Evolutionary conservation across 108 stramenopile genomes (phyloP), one percentile per base, ranked within the genome.

Genomic region (Fragilariopsis cylindrus): DNA sequence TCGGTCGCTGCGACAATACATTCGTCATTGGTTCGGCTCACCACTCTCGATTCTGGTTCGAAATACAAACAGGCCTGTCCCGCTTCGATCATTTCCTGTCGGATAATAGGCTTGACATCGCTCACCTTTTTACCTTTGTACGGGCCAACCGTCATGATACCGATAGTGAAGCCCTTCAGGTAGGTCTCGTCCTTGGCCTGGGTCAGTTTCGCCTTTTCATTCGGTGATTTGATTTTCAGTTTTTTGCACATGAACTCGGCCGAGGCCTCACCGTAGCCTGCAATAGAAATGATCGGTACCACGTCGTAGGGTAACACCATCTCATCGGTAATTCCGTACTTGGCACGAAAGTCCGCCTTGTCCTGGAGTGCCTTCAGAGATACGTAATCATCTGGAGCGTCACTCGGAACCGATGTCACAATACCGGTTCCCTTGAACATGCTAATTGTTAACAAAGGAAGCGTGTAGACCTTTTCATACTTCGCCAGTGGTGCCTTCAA

Each of bases 371-470:
- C 95, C 58, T 95, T 87, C 16, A 99, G 88, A 9, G 96, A 90
- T 4, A 96, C 96, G 73, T 97, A 99, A 87, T 99, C 99, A 77
- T 98, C 99, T 4, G 99, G 97, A 18, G 98, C 97, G 76, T 99
- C 98, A 65, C 94, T 96, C n/a, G 99, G 99, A 50, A 99, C 99
- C 13, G 92, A 93, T 2, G 99, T 99, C 46, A 99, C 99, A 39
- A 99, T 93, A 50, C 99, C 99, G 18, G 98, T 99, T 64, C 99
- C 99, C 82, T 98, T 99, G 57, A 75, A 87, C 99, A 98, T 98
- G 77, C 93, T 96, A 71, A 99, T 98, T 11, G 96, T 97, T 56
- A 97, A 81, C 60, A 99, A 90, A 11, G 99, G 99, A 5, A 99
- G 93, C 16, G 94, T 95, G 89, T 97, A 98, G 4, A 99, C 97